Evolutionary conservation across 306 rosid genomes (phyloP), one percentile per base, ranked within the genome.

Genomic region (Dryas alaskensis): DNA sequence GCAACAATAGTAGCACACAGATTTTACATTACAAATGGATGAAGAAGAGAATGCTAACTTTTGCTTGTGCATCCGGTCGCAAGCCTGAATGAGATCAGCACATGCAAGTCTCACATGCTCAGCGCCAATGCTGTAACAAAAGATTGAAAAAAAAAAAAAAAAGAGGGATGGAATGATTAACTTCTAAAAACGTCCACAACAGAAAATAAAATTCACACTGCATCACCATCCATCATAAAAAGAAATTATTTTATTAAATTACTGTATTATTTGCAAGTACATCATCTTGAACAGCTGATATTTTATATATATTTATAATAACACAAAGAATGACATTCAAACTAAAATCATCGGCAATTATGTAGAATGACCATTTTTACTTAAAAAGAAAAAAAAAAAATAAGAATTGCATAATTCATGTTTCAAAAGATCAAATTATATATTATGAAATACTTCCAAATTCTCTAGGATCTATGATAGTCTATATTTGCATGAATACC

Each of bases 121-220:
- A 2, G 87, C 90, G 57, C 96, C 92, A 54, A 90, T 78, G 62
- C 96, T 90, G 87, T 49, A 70, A 81, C 14, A 58, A 76, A 63
- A 57, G 7, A 48, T 9, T 17, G 65, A 44, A 60, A 42, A 67
- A 65, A 49, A 42, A 67, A 65, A 49, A 60, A 66, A 80, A 74
- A 73, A 60, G 31, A 64, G 76, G 22, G 46, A 48, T 44, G 54
- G 17, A 61, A 70, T 50, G 59, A 64, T 27, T 49, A 8, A 69
- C 44, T 42, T 51, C 12, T 22, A 22, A 22, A 22, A 22, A 22
- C 22, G 22, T 22, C 22, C 22, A 22, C 22, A 22, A 22, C 22
- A 22, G 22, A 22, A 22, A 22, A 22, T 22, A 22, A 22, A 22
- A 22, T 22, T 22, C 22, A 22, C 22, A 22, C 22, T 22, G 22